phyloP scores from a whole-genome alignment of 2,329 filamentous ascomycete species.

The Chalara sp. region DNA sequence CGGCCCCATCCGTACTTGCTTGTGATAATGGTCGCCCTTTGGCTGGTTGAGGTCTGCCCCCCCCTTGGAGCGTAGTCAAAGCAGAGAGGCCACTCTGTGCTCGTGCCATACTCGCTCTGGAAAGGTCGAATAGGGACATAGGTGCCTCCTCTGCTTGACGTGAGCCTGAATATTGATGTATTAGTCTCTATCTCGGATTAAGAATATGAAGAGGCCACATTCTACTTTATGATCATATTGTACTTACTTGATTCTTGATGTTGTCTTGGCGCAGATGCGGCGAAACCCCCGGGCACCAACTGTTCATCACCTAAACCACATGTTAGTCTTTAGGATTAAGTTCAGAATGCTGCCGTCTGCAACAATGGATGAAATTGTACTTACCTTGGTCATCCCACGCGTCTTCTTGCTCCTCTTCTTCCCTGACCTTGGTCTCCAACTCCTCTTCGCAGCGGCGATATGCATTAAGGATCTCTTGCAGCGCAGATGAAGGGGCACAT shows the following conservation, averaged over 20 bases:
- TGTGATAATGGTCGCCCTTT: background rate
- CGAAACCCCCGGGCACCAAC: conserved; percentile 50
- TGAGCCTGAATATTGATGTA: no score
- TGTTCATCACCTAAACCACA: conserved; percentile 38
- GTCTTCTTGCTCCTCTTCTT: conserved; percentile 62
- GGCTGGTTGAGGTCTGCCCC: background rate
- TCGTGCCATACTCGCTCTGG: conserved; percentile 50
- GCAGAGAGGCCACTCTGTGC: conserved; percentile 53
- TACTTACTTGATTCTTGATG: conserved; percentile 19
- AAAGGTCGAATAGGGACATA: conserved; percentile 60
- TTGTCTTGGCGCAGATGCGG: conserved; percentile 25
- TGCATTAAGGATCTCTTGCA: conserved; percentile 68
- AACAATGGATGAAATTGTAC: no score
- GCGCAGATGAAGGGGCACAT: conserved; percentile 60
- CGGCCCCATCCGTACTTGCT: background rate
- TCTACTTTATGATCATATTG: background rate
- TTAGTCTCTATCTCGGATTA: no score
- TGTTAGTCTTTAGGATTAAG: no score
- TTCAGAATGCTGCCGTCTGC: no score
- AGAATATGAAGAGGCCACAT: no score
- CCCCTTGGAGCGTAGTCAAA: conserved; percentile 23
- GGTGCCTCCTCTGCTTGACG: conserved; percentile 48
- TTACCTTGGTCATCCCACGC: conserved; percentile 58
- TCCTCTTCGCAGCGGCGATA: conserved; percentile 77
- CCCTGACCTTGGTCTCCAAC: conserved; percentile 56